Conservation (phyloP, 2,329 filamentous ascomycete species). For the Apiospora aurea region DNA sequence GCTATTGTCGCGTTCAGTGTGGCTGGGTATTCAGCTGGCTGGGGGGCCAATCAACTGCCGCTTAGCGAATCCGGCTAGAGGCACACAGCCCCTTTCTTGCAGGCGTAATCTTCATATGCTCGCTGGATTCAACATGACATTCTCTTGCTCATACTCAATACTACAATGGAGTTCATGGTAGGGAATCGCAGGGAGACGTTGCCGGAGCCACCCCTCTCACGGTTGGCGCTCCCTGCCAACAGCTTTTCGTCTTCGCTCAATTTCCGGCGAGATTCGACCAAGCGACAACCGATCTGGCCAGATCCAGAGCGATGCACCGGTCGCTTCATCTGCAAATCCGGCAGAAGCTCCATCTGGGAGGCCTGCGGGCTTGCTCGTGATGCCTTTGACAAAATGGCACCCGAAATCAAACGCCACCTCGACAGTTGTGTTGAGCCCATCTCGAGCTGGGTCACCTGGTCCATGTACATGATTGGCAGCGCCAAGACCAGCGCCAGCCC, state of each 20-base stretch:
- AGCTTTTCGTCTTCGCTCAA: background rate
- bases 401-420: background rate
- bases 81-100: too few relatives aligned
- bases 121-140: too few relatives aligned
- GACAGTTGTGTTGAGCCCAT: slow-evolving; percentile 1
- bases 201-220: background rate
- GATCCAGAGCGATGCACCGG: background rate
- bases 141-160: too few relatives aligned
- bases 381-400: slow-evolving; percentile 8
- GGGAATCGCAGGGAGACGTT: background rate
- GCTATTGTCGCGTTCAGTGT: too few relatives aligned
- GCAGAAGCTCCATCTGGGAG: slow-evolving; percentile 14
- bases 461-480: slow-evolving; percentile 23
- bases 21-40: too few relatives aligned
- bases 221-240: background rate
- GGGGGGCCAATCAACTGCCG: too few relatives aligned
- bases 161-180: too few relatives aligned
- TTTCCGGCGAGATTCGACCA: background rate
- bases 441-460: slow-evolving; percentile 20
- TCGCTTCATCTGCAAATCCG: slow-evolving; percentile 18
- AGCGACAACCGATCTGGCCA: background rate
- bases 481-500: background rate
- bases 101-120: too few relatives aligned
- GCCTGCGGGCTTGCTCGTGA: slow-evolving; percentile 12
- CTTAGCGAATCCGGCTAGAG: too few relatives aligned